Base-by-base conservation (phyloP, 2,329 filamentous ascomycete species). In the Escovopsis sp. region DNA sequence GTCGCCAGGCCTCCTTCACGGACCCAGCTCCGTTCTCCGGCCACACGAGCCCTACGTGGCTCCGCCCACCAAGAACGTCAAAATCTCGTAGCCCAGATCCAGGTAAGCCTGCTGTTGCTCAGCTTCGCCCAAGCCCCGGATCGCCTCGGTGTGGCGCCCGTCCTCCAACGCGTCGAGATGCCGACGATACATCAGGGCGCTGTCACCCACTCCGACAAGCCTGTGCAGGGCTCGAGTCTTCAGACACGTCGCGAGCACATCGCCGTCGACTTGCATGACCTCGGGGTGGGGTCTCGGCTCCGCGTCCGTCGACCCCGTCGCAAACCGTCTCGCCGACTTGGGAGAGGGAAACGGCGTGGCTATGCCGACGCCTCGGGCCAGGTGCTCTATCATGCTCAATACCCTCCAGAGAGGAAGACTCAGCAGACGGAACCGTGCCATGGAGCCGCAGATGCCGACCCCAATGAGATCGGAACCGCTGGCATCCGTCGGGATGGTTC, bases 311-410 rank as follows among this genome's bases (percentile, higher is more conserved):
- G 12, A 57, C 50, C 8, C 47, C 41, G 9, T 46, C 48, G 9
- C 46, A 3, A 9, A 9, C 11, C 27, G 8, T 11, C 11, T 43
- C 9, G 12, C n/a, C 6, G 25, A 30, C 35, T 30, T 20, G 24
- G 7, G 9, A 20, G 39, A 29, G 39, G 27, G 20, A 25, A 37
- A 5, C 10, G 73, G 70, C 44, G 67, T 76, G 11, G 77, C 57
- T 4, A 54, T 48, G 7, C 57, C 52, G 24, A 68, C 71, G 24
- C 60, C 57, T 37, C 69, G 57, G 25, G 74, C 76, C 38, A 93
- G 56, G 44, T 81, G 80, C 53, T 93, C 80, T 2, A 95, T 55
- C 47, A 89, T 76, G 43, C 72, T 71, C 5, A 96, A 66, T 4
- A 94, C 65, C 7, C 70, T 68, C 74, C 81, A 83, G 7, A 79